phyloP scores from a whole-genome alignment of 1,284 basidiomycete species.

The Neotropicomus parvogracilis region DNA sequence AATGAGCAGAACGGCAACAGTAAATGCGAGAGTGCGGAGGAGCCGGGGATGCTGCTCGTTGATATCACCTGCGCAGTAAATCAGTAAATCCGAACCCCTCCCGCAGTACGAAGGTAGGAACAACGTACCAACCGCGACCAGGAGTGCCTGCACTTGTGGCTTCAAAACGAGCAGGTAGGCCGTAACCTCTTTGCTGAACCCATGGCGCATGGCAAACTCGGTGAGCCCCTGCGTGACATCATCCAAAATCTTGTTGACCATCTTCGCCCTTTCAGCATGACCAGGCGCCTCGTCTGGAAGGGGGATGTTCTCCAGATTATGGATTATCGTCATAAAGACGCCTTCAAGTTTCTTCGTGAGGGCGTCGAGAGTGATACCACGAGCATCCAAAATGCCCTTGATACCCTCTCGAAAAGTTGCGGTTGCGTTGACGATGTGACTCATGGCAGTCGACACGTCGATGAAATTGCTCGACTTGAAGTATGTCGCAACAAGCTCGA shows the following conservation, averaged over 20 bases:
- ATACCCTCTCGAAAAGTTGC: constrained; percentile 13
- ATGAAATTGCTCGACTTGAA: constrained; percentile 7
- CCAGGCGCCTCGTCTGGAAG: constrained; percentile 3
- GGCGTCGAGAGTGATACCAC: background rate
- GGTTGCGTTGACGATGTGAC: constrained; percentile 10
- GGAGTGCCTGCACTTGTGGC: background rate
- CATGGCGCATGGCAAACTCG: background rate
- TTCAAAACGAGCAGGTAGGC: constrained; percentile 3
- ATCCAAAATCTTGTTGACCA: constrained; percentile 12
- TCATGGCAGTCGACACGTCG: constrained; percentile 6
- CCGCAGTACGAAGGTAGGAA: background rate
- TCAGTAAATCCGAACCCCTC: too few relatives aligned
- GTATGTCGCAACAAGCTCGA: background rate
- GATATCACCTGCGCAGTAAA: constrained; percentile 12
- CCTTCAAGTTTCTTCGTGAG: constrained; percentile 8
- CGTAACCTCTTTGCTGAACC: background rate
- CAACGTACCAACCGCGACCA: constrained; percentile 11
- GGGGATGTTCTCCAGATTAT: constrained; percentile 1
- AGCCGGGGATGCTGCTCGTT: constrained; percentile 14
- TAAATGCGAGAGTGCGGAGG: constrained; percentile 6
- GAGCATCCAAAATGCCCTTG: constrained; percentile 5
- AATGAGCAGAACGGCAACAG: constrained; percentile 9
- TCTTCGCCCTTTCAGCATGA: background rate
- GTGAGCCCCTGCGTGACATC: background rate
- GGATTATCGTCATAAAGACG: background rate